Base-by-base conservation (phyloP, 805 yeast species). In the Ogataea polymorpha region DNA sequence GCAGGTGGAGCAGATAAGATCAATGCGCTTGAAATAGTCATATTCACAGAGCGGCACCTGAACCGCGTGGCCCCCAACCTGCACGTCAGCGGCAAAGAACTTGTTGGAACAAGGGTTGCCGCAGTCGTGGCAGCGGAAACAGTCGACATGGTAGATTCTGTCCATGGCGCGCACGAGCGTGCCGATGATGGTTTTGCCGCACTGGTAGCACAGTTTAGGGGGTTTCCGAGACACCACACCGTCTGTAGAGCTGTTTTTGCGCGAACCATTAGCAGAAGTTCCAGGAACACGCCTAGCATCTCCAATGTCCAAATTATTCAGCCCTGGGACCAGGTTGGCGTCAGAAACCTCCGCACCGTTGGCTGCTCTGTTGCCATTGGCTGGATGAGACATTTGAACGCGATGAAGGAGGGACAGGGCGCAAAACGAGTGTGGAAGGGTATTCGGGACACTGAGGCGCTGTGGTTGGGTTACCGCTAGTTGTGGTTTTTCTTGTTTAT, bases 91-190 rank as follows among this genome's bases (percentile, higher is more conserved):
- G 0, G 98, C 95, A 62, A 93, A 93, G 58, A 90, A 93, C 60
- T 89, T 89, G 14, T 89, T 74, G 12, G 93, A 81, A 53, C 96
- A 87, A 39, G 78, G 82, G 16, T 71, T 71, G 4, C 83, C 82
- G 68, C 99, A 93, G 58, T 86, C 96, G 51, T 77, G 70, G 59
- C 98, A 91, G 5, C 79, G 71, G 62, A 91, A 90, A 64, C 98
- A 91, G 24, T 85, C 83, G 23, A 90, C 82, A 61, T 91, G 98
- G 58, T 77, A 91, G 2, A 86, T 80, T 35, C 73, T 72, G 23
- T 80, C 83, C 54, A 91, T 69, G 0, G 98, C 97, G 36, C 96
- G 74, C 3, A 91, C 93, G 46, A 88, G 80, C 45, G 86, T 88
- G n/a, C 91, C 83, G 1, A 73, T 61, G 13, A 82, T 79, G 10